Evolutionary conservation across 202 grass and related monocot genomes (phyloP), one percentile per base, ranked within the genome.

Genomic region (Bolboschoenoplectus hybrid): DNA sequence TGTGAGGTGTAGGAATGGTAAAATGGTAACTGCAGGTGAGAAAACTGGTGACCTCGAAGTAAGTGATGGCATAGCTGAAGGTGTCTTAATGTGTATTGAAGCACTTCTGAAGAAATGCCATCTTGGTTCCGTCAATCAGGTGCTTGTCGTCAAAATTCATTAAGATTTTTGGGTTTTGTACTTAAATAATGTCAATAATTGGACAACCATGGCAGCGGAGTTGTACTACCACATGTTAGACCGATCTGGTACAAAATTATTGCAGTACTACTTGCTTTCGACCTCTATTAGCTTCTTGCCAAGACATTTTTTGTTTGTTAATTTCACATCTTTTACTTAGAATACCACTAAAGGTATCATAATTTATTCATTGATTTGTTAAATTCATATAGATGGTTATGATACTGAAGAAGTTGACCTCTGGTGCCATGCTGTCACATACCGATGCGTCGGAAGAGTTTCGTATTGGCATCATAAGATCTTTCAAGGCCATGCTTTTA

Each of bases 391-490:
- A 98, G 97, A 96, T 98, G 93, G 85, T 89, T 36, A 82, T 91
- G 12, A 63, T 98, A 90, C 74, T 98, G 58, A 96, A 94, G 80
- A 96, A 96, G 51, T 82, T 96, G 74, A 88, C 91, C 35, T 80
- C 81, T n/a, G 93, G 93, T 57, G 93, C 96, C 57, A 91, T 96
- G 90, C 89, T 98, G 81, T 95, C 89, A 56, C 91, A 90, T 87
- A 86, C 35, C 13, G 91, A 94, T 84, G 93, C 89, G 36, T 98
- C 90, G 36, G 96, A 98, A 80, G 96, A 98, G 85, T 98, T 94
- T 69, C 91, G 91, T 46, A 79, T 72, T 45, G 93, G 91, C 76
- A 92, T 92, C 55, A 87, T 98, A 67, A 92, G 64, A 94, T 96
- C 93, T 83, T 98, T 96, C 71, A 98, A 79, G 85, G 86, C 85